Base-by-base conservation (phyloP, 208 protist species). In the Sergeia podlipaevii region DNA sequence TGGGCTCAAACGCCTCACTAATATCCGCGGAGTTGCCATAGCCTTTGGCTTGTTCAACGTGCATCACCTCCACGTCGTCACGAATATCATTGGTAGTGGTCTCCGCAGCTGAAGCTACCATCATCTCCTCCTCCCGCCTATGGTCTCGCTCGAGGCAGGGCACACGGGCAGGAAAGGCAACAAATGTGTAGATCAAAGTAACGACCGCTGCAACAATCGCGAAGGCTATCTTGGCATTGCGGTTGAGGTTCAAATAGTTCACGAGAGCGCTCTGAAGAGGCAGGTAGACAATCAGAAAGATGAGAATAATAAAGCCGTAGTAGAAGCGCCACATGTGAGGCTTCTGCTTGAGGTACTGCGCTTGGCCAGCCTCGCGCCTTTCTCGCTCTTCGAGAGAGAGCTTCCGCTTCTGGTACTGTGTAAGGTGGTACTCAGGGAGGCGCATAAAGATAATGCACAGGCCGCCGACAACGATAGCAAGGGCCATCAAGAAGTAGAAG, bases 401-500 rank as follows among this genome's bases (percentile, higher is more conserved):
- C 28, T 65, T 36, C 10, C 41, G 21, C 32, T 58, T 15, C 49
- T 87, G 56, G 44, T 58, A 68, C 17, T 71, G 71, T 23, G 61
- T 70, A 8, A 87, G 59, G 30, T 83, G 67, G 60, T 87, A 87
- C 28, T 54, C 41, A 18, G 80, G 72, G 26, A 81, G 59, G 20
- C 74, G 70, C 54, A 88, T 53, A 33, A 75, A 65, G 48, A 70
- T 5, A 27, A 69, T 38, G 41, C 52, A 66, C 29, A 78, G 45
- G 11, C 74, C 37, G 23, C 53, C 50, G 10, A 61, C 46, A 11
- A 70, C 29, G 20, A 65, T 45, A 4, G 50, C 51, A 30, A 73
- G 43, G 18, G 42, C 52, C 18, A 69, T 50, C 43, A 89, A 55
- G 49, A 85, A 81, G 61, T 73, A 84, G 47, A 89, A 74, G 58